phyloP scores from a whole-genome alignment of 345 rosid species.

The Citrus trifoliata region DNA sequence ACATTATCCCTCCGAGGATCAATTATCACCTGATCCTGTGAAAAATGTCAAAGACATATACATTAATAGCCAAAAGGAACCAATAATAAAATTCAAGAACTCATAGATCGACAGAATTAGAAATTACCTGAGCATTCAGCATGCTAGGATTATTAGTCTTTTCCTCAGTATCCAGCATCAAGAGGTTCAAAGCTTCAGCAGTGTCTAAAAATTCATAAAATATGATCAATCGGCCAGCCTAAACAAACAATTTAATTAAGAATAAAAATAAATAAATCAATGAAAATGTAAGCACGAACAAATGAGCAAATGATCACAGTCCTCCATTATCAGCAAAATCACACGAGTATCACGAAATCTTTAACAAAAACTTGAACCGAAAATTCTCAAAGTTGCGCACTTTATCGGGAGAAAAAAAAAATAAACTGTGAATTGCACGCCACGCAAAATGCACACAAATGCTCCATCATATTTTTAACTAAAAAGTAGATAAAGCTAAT shows the following conservation, averaged over 20 bases:
- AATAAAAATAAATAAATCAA: neutral
- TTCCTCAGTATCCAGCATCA: slow-evolving; percentile 11
- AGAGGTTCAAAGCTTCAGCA: slow-evolving; percentile 17
- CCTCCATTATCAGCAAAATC: neutral
- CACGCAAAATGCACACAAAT: neutral
- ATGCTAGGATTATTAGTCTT: slow-evolving; percentile 14
- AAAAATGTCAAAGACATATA: slow-evolving; percentile 17
- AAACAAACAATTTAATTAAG: neutral
- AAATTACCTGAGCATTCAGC: slow-evolving; percentile 33
- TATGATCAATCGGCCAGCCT: neutral
- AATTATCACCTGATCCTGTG: slow-evolving; percentile 25
- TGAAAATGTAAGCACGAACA: neutral
- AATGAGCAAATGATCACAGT: neutral
- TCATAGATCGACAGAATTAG: neutral
- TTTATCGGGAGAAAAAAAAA: neutral
- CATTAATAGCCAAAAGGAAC: slow-evolving; percentile 13
- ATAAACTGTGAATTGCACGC: neutral
- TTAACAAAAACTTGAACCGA: neutral
- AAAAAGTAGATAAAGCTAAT: neutral
- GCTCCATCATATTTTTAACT: neutral
- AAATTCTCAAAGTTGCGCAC: neutral
- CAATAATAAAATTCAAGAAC: neutral
- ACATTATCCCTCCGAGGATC: slow-evolving; percentile 24
- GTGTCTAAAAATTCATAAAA: slow-evolving; percentile 18
- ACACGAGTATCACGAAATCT: neutral